Percentiles rank a stretch among this genome's conserved stretches.
Conservation (phyloP, 257 asterid species). For the Nicotiana otophora region DNA sequence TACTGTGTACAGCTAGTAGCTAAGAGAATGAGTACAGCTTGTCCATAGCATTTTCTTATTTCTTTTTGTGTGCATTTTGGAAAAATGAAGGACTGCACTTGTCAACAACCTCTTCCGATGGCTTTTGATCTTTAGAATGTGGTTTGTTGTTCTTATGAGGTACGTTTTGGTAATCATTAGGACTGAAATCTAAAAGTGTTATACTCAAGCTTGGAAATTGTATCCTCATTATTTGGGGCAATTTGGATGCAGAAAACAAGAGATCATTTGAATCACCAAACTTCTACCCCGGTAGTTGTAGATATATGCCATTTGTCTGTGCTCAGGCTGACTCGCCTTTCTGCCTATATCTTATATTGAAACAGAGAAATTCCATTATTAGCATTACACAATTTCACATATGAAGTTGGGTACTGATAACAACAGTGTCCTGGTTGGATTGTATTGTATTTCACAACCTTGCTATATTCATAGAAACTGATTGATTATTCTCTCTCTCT, state of each 20-base stretch:
- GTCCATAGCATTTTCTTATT: neutral
- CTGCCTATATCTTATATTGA: neutral
- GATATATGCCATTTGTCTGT: neutral
- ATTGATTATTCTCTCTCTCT: neutral
- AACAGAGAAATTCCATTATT: neutral
- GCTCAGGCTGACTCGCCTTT: neutral
- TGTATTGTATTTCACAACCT: neutral
- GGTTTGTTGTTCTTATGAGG: neutral
- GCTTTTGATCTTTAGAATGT: neutral
- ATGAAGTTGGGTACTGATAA: neutral
- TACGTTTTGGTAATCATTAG: neutral
- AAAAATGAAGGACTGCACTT: neutral
- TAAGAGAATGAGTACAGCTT: neutral
- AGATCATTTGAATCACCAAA: neutral
- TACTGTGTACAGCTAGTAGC: neutral
- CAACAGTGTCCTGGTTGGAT: neutral
- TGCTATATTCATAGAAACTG: neutral
- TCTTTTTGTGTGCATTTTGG: neutral
- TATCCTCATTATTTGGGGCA: neutral
- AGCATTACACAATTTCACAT: neutral
- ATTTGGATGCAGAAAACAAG: constrained; percentile 3
- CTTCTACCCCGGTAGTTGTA: neutral
- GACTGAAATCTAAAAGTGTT: neutral
- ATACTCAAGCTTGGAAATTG: neutral
- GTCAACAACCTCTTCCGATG: neutral